Evolutionary conservation across 169 alveolate species (phyloP).

Genomic region (Eimeria acervulina): DNA sequence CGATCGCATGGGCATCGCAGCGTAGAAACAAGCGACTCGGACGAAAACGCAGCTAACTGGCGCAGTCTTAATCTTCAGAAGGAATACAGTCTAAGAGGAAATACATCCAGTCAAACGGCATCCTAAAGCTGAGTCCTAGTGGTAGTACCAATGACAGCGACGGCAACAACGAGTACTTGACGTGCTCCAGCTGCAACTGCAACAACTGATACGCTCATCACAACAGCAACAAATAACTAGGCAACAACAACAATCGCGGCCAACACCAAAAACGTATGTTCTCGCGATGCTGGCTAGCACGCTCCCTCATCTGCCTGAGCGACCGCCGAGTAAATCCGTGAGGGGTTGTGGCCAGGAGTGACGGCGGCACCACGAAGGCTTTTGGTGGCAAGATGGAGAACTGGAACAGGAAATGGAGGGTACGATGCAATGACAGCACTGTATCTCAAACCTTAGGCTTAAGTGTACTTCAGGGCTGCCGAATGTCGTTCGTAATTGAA

Average conservation of each 20-base stretch:
- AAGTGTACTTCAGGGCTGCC: not conserved
- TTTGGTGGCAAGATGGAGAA: slow-evolving; percentile 53
- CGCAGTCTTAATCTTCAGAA: not conserved
- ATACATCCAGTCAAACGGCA: not conserved
- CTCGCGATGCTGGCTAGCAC: slow-evolving; percentile 54
- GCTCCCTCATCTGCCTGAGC: slow-evolving; percentile 30
- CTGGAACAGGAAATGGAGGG: slow-evolving; percentile 76
- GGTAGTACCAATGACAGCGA: not conserved
- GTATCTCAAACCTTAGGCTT: not conserved
- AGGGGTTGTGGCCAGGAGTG: not conserved
- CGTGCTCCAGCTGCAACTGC: not conserved
- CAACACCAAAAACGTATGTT: not conserved
- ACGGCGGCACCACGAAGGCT: not conserved
- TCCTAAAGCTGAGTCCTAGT: not conserved
- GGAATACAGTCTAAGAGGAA: not conserved
- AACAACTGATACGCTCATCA: not conserved
- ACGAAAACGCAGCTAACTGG: not conserved
- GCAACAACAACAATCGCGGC: not conserved
- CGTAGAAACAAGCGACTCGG: not conserved
- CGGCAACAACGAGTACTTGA: not conserved
- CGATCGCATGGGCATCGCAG: not conserved
- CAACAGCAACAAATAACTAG: not conserved
- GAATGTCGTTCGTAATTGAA: not conserved
- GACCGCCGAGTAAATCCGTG: slow-evolving; percentile 6
- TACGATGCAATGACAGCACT: not conserved